Evolutionary conservation across 192 early-diverging fungal species (phyloP).

Genomic region (Coemansia sp.): DNA sequence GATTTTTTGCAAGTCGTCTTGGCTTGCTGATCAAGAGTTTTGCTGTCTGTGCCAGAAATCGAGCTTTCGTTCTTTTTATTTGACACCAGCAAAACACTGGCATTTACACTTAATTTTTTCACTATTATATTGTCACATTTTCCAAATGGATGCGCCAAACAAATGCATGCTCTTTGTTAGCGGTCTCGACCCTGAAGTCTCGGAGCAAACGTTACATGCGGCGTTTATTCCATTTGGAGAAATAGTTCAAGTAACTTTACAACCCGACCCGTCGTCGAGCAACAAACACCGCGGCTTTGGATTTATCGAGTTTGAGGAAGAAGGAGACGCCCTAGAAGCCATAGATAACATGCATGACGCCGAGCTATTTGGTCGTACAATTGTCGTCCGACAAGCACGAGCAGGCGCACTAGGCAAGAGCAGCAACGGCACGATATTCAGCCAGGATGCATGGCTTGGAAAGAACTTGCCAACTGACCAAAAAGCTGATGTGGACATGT

Average conservation of each 20-base stretch:
- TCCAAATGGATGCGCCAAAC: constrained; percentile 27
- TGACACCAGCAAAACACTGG: too few species aligned
- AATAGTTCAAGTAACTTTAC: constrained; percentile 84
- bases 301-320: constrained; percentile 90
- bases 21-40: too few species aligned
- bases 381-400: constrained; percentile 86
- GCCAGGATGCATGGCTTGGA: constrained; percentile 29
- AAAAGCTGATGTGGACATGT: not conserved
- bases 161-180: constrained; percentile 58
- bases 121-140: not conserved
- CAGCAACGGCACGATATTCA: constrained; percentile 22
- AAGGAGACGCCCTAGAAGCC: constrained; percentile 84
- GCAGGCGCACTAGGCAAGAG: constrained; percentile 33
- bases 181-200: constrained; percentile 82
- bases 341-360: constrained; percentile 92
- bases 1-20: too few species aligned
- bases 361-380: constrained; percentile 87
- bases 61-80: too few species aligned
- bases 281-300: constrained; percentile 91
- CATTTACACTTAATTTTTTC: not conserved
- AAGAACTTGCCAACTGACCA: constrained; percentile 13
- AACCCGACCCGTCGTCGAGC: constrained; percentile 77
- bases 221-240: constrained; percentile 98
- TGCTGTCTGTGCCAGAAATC: too few species aligned
- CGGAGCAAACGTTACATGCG: constrained; percentile 75